Evolutionary conservation across 2,329 filamentous ascomycete genomes (phyloP).

Genomic region (Alternaria triticimaculans): DNA sequence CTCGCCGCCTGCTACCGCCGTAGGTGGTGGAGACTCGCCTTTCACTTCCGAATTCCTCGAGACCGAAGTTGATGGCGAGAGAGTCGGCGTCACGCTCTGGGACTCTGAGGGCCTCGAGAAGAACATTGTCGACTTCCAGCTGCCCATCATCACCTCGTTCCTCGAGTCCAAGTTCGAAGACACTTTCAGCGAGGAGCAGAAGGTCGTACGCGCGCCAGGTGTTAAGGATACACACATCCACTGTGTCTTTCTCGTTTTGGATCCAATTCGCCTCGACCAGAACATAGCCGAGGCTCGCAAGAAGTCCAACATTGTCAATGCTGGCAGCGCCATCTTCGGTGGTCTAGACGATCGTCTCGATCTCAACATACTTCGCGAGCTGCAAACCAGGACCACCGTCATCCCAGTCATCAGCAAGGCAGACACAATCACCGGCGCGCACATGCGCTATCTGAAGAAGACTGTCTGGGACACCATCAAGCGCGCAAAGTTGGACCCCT

Average conservation of each 20-base stretch:
- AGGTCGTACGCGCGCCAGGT: constrained; percentile 90
- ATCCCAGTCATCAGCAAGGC: constrained; percentile 96
- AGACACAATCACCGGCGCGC: constrained; percentile 92
- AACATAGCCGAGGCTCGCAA: constrained; percentile 74
- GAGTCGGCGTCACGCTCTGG: constrained; percentile 92
- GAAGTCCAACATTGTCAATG: constrained; percentile 56
- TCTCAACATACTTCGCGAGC: constrained; percentile 82
- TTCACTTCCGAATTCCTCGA: constrained; percentile 92
- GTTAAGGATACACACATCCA: constrained; percentile 97
- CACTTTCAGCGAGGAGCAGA: constrained; percentile 96
- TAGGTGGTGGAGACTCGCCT: constrained; percentile 53
- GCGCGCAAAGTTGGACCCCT: constrained; percentile 82
- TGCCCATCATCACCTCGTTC: constrained; percentile 89
- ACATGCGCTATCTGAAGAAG: constrained; percentile 92
- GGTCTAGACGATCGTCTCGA: constrained; percentile 88
- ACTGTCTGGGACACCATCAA: constrained; percentile 89
- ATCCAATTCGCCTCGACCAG: constrained; percentile 82
- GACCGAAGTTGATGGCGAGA: constrained; percentile 90
- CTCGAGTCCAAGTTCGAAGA: constrained; percentile 98
- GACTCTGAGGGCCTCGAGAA: constrained; percentile 95
- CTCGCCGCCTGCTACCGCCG: constrained; percentile 54
- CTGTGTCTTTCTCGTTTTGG: constrained; percentile 89
- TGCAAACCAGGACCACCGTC: constrained; percentile 93
- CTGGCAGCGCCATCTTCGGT: constrained; percentile 62
- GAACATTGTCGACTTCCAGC: constrained; percentile 91